Conservation (phyloP, 371 early-diverging fungal genomes). For the Batrachochytrium dendrobatidis region DNA sequence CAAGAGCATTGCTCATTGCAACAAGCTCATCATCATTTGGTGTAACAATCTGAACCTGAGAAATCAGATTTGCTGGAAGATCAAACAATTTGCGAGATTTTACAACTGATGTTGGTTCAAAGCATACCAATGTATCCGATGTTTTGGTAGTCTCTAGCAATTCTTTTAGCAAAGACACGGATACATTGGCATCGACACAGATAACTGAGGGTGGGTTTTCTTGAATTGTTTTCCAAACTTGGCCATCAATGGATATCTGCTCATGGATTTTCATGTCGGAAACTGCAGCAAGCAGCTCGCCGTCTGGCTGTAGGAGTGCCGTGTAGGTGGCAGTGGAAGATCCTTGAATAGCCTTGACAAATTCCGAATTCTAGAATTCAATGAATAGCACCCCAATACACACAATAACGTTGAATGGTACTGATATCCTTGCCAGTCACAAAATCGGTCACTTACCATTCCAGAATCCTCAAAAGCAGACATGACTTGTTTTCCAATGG, state of each 20-base stretch:
- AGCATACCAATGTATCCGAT: constrained; percentile 42
- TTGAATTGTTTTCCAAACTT: constrained; percentile 8
- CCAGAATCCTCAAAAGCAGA: constrained; percentile 47
- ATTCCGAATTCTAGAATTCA: constrained; percentile 22
- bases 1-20: constrained; percentile 8
- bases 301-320: constrained; percentile 61
- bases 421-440: neutral
- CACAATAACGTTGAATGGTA: neutral
- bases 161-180: constrained; percentile 31
- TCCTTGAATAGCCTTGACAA: constrained; percentile 34
- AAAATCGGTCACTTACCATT: constrained; percentile 31
- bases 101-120: constrained; percentile 86
- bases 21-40: constrained; percentile 29
- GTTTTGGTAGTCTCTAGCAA: constrained; percentile 30
- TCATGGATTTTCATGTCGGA: constrained; percentile 80
- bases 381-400: neutral
- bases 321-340: constrained; percentile 54
- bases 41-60: constrained; percentile 15
- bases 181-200: constrained; percentile 69
- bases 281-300: constrained; percentile 69
- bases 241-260: neutral
- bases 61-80: neutral
- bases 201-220: constrained; percentile 37
- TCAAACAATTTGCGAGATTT: constrained; percentile 61
- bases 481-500: constrained; percentile 47